phyloP scores from a whole-genome alignment of 148 eudicot species.

The Fagopyrum esculentum region DNA sequence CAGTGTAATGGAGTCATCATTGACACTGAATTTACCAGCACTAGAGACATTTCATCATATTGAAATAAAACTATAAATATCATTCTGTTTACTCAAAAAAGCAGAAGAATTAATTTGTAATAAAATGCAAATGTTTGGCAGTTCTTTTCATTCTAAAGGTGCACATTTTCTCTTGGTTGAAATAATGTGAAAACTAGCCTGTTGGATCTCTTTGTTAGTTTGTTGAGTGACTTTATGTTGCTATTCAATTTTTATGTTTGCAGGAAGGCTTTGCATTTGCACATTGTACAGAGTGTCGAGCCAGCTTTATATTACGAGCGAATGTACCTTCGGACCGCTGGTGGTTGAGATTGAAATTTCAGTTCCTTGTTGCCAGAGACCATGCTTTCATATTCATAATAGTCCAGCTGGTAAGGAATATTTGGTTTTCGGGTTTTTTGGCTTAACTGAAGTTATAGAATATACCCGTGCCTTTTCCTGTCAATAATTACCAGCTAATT shows the following conservation, averaged over 20 bases:
- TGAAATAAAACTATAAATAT: neutral
- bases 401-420: conserved; percentile 77
- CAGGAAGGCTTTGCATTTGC: conserved; percentile 99
- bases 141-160: neutral
- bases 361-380: conserved; percentile 96
- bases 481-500: neutral
- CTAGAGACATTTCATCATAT: neutral
- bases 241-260: conserved; percentile 5
- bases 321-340: conserved; percentile 96
- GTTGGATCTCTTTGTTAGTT: neutral
- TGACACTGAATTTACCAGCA: neutral
- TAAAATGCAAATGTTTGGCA: neutral
- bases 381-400: conserved; percentile 78
- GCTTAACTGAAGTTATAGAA: neutral
- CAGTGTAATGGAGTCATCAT: neutral
- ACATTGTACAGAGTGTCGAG: conserved; percentile 99
- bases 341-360: conserved; percentile 97
- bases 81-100: neutral
- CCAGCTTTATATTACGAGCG: conserved; percentile 78
- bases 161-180: neutral
- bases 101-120: neutral
- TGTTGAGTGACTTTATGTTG: conserved; percentile 9
- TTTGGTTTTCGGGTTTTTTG: neutral
- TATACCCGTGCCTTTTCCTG: neutral
- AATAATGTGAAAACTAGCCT: neutral